Evolutionary conservation across 345 rosid species (phyloP).

Genomic region (Linum usitatissimum): DNA sequence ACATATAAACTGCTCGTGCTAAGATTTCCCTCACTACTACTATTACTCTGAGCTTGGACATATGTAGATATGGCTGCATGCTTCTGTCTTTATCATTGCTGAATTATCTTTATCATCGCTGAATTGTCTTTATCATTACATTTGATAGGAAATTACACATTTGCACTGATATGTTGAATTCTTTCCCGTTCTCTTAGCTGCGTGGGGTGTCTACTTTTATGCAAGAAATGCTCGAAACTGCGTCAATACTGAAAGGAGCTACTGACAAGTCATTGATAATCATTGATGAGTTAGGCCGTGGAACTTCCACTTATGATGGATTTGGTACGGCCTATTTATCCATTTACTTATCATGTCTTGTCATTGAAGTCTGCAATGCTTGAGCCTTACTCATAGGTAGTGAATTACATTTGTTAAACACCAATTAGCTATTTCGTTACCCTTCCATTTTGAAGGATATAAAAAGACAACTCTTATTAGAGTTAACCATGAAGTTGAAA

Average conservation of each 20-base stretch:
- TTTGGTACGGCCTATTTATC: slow-evolving; percentile 51
- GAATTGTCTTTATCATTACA: background rate
- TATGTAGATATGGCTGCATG: background rate
- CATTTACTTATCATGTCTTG: background rate
- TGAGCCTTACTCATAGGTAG: background rate
- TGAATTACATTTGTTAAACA: background rate
- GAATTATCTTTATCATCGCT: background rate
- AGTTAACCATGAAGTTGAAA: background rate
- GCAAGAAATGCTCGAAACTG: slow-evolving; percentile 99
- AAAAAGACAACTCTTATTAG: background rate
- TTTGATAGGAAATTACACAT: background rate
- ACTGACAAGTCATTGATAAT: slow-evolving; percentile 76
- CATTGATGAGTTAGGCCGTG: slow-evolving; percentile 95
- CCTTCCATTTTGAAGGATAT: background rate
- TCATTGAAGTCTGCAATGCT: background rate
- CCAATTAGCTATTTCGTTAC: background rate
- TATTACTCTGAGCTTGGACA: background rate
- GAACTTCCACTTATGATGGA: slow-evolving; percentile 97
- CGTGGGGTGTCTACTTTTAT: slow-evolving; percentile 97
- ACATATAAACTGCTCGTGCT: too few species aligned
- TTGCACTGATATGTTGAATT: slow-evolving; percentile 2
- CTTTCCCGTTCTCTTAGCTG: slow-evolving; percentile 31
- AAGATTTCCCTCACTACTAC: too few species aligned
- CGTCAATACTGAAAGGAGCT: slow-evolving; percentile 94
- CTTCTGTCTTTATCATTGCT: background rate